Evolutionary conservation across 1,284 basidiomycete genomes (phyloP), one percentile per base, ranked within the genome.

Genomic region (Meripilus lineatus): DNA sequence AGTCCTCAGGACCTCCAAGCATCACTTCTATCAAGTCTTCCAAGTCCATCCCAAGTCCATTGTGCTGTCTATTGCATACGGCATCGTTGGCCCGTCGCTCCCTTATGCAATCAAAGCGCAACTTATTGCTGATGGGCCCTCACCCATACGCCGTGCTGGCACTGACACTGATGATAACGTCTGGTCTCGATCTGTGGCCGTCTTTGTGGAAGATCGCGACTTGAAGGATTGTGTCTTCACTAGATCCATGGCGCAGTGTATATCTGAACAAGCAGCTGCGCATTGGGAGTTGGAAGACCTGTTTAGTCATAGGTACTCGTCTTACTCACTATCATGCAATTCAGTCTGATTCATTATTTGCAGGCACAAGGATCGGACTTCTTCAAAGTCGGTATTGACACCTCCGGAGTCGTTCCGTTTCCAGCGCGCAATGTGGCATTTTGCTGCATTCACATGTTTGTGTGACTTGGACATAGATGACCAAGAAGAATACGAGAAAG

Each of bases 241-340:
- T 38, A 21, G 24, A 32, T 7, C 47, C 23, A 34, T 48, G 20
- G 38, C 38, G 24, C 33, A 40, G 6, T 21, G 36, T 0, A 47
- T 69, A 15, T 49, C 51, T 4, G 8, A 35, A 1, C 53, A 59
- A 39, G 59, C 58, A 5, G 15, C 45, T 0, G 47, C 58, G 4
- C 52, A 63, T 10, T 45, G 17, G 6, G 42, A 42, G 5, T 35
- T 69, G 2, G 67, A 68, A 42, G 51, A 57, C 2, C 37, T 66
- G 4, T 71, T 64, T 43, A 70, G 69, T 42, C 51, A 58, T 48
- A 65, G 63, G 69, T 68, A 47, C 33, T 13, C 13, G 38, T 52
- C 32, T 13, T 33, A 15, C 20, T 11, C 14, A 44, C 32, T 21
- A 17, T 47, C 36, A 5, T 14, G 20, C 10, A 32, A 32, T 33